Evolutionary conservation across 306 rosid species (phyloP), one percentile per base, ranked within the genome.

Genomic region (Myrica gale): DNA sequence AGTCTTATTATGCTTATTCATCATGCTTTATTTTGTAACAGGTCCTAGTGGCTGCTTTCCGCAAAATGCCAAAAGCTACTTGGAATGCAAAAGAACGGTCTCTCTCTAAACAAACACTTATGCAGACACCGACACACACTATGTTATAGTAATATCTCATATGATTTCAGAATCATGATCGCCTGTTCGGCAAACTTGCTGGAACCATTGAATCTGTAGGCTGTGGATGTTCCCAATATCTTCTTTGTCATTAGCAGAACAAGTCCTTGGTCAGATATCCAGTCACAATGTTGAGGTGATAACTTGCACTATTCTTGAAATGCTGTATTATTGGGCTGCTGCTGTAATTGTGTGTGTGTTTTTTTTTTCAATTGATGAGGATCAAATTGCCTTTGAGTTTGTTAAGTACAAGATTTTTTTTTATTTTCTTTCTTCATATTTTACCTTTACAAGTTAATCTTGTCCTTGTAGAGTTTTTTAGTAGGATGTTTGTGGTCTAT

Each of bases 71-170:
- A 54, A 95, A 84, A 81, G 85, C 96, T 73, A 72, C 84, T 56
- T 95, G 98, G 97, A 80, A 88, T 82, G 91, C 89, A 9, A 92
- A 87, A 71, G 98, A 92, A 82, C 84, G 97, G 97, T 91, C 32
- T 37, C 46, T 71, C 21, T 23, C 41, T 68, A 6, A n/a, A 53
- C 57, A 53, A 17, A 16, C n/a, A 16, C 21, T 6, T n/a, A 4
- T 6, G 7, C 57, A 5, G 7, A 16, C 19, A 47, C 52, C 2
- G 0, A 10, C 9, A 52, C 57, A 52, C 57, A 13, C 19, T 13
- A 57, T 69, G 48, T 52, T 72, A 32, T 46, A 10, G 19, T 63
- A 7, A 9, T 73, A 53, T 68, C 70, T 50, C 67, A 21, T 76
- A 44, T 73, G 51, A 66, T 9, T 23, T 69, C 16, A 9, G 41